Base-by-base conservation (phyloP, 306 rosid genomes). In the Castanea sativa region DNA sequence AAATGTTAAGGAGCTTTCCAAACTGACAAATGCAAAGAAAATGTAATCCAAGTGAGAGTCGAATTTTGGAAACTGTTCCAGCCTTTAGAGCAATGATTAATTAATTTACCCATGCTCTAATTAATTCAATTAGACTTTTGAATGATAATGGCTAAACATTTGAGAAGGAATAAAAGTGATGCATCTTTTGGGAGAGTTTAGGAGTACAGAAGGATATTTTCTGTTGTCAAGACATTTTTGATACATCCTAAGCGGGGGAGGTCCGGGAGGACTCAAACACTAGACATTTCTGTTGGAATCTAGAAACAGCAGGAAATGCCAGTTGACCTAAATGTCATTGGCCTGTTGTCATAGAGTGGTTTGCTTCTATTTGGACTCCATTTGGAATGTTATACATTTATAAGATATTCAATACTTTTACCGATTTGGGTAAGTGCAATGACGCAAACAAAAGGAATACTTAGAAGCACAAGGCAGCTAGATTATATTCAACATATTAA, bases 1-100 rank as follows among this genome's bases (percentile, higher is more conserved):
- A 56, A 5, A 33, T 55, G 64, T 75, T 82, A 76, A 45, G 6
- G 74, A 67, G 65, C 74, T 65, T 57, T 69, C 27, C 59, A 79
- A 72, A 49, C n/a, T 58, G 11, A 27, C 69, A 58, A 13, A 41
- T 32, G 27, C 52, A 27, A 29, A 30, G 69, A 45, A 25, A 55
- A 35, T 43, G 3, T 10, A 43, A 53, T 35, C 25, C 15, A 55
- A 52, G 57, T 11, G 55, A 25, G 68, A 80, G 20, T 79, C 27
- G 2, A 55, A 38, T 14, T 6, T 20, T 53, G 20, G 43, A 73
- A 33, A 38, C 43, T 6, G 23, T 71, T 25, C 69, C 71, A 33
- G 25, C 53, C 53, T 49, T 49, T 12, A 49, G 71, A 18, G 71
- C 8, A 20, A 33, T 32, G 71, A 60, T 60, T 3, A 3, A 1